phyloP scores from a whole-genome alignment of 2,329 filamentous ascomycete species.

The Paraconiothyrium brasiliense region DNA sequence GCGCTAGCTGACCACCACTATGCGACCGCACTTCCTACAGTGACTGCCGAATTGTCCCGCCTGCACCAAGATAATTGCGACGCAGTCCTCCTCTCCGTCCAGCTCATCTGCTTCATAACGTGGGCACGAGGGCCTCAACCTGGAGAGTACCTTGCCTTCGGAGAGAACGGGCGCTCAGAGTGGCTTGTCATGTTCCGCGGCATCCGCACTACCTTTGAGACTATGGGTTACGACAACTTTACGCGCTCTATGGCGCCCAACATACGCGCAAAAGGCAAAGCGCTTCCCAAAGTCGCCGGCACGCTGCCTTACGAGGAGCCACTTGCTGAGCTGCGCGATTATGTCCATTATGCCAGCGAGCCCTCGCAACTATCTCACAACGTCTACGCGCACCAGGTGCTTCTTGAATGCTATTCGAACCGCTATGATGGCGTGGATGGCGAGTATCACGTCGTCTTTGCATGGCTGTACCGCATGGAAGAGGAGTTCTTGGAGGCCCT shows the following conservation, averaged over 20 bases:
- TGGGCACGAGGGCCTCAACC: slow-evolving; percentile 37
- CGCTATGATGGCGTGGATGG: slow-evolving; percentile 33
- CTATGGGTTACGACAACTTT: slow-evolving; percentile 18
- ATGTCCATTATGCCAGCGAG: slow-evolving; percentile 19
- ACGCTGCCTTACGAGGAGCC: slow-evolving; percentile 31
- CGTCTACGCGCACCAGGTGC: slow-evolving; percentile 23
- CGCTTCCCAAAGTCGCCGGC: slow-evolving; percentile 21
- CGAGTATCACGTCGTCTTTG: slow-evolving; percentile 39
- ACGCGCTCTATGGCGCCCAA: slow-evolving; percentile 21
- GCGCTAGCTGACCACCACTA: slow-evolving; percentile 34
- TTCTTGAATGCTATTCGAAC: slow-evolving; percentile 32
- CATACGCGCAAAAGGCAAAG: slow-evolving; percentile 18
- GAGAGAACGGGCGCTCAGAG: slow-evolving; percentile 33
- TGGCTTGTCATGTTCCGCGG: slow-evolving; percentile 45
- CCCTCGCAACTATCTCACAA: slow-evolving; percentile 18
- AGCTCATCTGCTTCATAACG: slow-evolving; percentile 36
- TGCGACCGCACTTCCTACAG: slow-evolving; percentile 28
- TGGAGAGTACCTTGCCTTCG: slow-evolving; percentile 43
- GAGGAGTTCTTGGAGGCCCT: slow-evolving; percentile 36
- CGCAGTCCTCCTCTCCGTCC: slow-evolving; percentile 34
- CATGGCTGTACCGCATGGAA: slow-evolving; percentile 37
- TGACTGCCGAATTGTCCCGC: slow-evolving; percentile 33
- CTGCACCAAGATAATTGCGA: slow-evolving; percentile 34
- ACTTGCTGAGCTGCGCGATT: slow-evolving; percentile 28
- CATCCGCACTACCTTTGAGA: slow-evolving; percentile 33